Evolutionary conservation across 176 grass and related monocot genomes (phyloP).

Genomic region (Metroxylon sagu): DNA sequence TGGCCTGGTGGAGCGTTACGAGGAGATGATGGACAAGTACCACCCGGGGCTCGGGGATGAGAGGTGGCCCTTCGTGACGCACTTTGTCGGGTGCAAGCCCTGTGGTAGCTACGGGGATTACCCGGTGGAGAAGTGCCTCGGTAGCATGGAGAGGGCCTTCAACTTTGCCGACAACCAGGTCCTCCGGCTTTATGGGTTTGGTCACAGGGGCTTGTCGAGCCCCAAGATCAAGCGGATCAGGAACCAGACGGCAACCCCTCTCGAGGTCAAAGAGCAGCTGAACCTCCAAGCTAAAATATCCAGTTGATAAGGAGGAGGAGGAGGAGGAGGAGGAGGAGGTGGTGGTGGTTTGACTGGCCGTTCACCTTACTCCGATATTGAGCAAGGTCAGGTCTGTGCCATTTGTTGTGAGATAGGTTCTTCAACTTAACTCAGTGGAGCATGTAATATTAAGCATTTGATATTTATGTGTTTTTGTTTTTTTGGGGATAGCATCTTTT

Average conservation of each 20-base stretch:
- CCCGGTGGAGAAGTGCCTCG: conserved; percentile 44
- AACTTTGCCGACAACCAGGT: conserved; percentile 92
- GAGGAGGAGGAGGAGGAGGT: too few species aligned
- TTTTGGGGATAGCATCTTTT: too few species aligned
- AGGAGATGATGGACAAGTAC: conserved; percentile 45
- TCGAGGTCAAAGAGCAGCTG: conserved; percentile 43
- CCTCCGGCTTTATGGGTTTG: conserved; percentile 65
- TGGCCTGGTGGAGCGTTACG: conserved; percentile 54
- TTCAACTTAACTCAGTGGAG: too few species aligned
- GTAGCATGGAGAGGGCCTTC: conserved; percentile 63
- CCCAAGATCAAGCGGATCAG: conserved; percentile 39
- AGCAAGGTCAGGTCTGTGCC: too few species aligned
- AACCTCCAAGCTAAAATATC: conserved; percentile 34
- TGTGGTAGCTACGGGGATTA: conserved; percentile 65
- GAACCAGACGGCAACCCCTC: conserved; percentile 39
- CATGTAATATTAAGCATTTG: too few species aligned
- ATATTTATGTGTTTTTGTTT: too few species aligned
- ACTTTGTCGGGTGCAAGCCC: conserved; percentile 96
- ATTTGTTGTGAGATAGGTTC: too few species aligned
- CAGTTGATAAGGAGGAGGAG: too few species aligned
- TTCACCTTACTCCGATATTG: too few species aligned
- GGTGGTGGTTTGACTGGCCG: too few species aligned
- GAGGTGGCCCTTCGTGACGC: conserved; percentile 78
- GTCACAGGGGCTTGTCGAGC: conserved; percentile 44
- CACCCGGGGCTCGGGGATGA: conserved; percentile 47